phyloP scores from a whole-genome alignment of 805 yeast genomes.

The Brettanomyces sp. region DNA sequence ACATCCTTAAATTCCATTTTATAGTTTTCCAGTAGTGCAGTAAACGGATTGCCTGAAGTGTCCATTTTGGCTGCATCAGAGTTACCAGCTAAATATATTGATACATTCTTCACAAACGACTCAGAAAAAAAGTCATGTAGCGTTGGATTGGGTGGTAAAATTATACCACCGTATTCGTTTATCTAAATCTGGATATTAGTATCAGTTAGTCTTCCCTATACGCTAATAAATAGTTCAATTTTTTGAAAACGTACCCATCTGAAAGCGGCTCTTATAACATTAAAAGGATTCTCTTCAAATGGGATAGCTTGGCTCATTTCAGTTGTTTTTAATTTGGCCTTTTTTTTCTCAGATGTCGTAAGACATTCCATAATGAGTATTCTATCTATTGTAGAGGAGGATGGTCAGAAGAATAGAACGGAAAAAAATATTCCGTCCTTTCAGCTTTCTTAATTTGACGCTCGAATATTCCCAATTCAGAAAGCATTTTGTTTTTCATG shows the following conservation, averaged over 20 bases:
- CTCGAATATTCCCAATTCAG: no score
- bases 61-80: neutral
- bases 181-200: neutral
- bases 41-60: neutral
- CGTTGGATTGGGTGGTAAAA: slow-evolving; percentile 6
- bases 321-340: no score
- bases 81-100: neutral
- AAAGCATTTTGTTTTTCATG: no score
- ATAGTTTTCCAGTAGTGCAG: neutral
- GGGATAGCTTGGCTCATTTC: no score
- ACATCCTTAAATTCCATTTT: neutral
- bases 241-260: slow-evolving; percentile 13
- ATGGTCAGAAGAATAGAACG: no score
- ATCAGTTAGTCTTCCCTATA: neutral
- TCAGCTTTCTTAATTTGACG: no score
- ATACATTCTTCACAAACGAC: neutral
- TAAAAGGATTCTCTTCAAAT: slow-evolving; percentile 4
- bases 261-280: slow-evolving; percentile 12
- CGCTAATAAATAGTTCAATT: neutral
- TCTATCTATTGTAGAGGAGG: no score
- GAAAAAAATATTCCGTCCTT: no score
- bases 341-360: no score
- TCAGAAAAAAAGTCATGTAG: neutral
- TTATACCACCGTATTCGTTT: slow-evolving; percentile 13
- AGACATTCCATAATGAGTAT: no score